phyloP scores from a whole-genome alignment of 2,329 filamentous ascomycete species.

The Paecilomyces formosus region DNA sequence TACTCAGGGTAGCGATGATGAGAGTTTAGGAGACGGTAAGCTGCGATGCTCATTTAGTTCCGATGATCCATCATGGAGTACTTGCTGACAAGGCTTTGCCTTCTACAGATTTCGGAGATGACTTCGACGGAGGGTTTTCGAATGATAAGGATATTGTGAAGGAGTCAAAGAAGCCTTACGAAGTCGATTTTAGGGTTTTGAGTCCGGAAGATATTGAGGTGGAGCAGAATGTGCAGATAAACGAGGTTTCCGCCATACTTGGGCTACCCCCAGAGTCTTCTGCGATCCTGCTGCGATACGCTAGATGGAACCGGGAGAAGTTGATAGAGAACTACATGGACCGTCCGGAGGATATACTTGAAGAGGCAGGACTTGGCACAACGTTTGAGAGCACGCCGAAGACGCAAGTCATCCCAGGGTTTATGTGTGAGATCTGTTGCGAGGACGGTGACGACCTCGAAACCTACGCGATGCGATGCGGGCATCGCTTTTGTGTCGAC shows the following conservation, averaged over 20 bases:
- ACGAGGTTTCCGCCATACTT: constrained; percentile 85
- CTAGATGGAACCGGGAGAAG: constrained; percentile 93
- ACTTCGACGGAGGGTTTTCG: constrained; percentile 54
- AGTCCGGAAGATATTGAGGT: constrained; percentile 72
- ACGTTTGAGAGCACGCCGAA: constrained; percentile 56
- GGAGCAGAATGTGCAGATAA: constrained; percentile 78
- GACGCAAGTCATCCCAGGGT: constrained; percentile 65
- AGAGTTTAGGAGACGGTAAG: constrained; percentile 37
- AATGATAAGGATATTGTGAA: constrained; percentile 65
- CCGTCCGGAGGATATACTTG: constrained; percentile 66
- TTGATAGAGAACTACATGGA: constrained; percentile 98
- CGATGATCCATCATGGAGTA: background rate
- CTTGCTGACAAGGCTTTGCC: constrained; percentile 1
- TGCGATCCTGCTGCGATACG: constrained; percentile 81
- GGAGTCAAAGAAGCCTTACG: constrained; percentile 66
- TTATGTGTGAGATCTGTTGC: constrained; percentile 92
- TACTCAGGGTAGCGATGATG: constrained; percentile 65
- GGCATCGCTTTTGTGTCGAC: constrained; percentile 83
- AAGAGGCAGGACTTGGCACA: constrained; percentile 72
- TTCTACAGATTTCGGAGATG: constrained; percentile 47
- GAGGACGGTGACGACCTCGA: constrained; percentile 71
- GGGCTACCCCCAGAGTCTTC: constrained; percentile 82
- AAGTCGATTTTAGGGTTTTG: constrained; percentile 78
- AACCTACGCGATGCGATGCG: constrained; percentile 92
- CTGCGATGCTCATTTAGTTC: background rate